phyloP scores from a whole-genome alignment of 2,329 filamentous ascomycete genomes.

The Aspergillus niger region DNA sequence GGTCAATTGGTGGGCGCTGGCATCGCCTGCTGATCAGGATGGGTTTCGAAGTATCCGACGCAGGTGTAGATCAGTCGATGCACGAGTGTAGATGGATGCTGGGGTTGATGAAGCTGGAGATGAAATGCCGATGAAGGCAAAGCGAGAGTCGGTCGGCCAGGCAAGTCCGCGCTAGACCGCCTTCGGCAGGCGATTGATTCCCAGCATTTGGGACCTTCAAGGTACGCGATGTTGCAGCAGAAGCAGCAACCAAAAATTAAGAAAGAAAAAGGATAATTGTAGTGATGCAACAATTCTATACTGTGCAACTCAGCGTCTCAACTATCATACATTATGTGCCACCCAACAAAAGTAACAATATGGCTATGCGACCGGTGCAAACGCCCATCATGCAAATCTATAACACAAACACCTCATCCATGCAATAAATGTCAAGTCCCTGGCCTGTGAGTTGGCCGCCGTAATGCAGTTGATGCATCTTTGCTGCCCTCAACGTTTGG shows the following conservation, averaged over 20 bases:
- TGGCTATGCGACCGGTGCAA: conserved; percentile 9
- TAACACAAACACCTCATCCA: conserved; percentile 6
- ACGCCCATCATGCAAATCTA: conserved; percentile 10
- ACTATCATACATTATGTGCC: conserved; percentile 3
- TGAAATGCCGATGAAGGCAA: neutral
- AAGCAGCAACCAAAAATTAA: neutral
- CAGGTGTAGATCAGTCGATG: neutral
- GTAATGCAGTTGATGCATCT: neutral
- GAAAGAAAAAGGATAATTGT: too few relatives aligned
- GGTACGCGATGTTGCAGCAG: neutral
- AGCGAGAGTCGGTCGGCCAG: neutral
- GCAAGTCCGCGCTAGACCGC: neutral
- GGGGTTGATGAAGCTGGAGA: neutral
- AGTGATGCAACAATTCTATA: neutral
- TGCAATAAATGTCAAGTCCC: conserved; percentile 8
- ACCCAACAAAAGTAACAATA: neutral
- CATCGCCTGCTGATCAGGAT: neutral
- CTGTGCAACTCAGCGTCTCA: neutral
- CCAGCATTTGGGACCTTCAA: too few relatives aligned
- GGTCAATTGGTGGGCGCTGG: neutral
- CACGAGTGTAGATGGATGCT: neutral
- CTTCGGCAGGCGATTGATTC: neutral
- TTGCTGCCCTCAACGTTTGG: conserved; percentile 2
- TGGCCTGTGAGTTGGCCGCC: neutral
- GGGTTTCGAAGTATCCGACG: neutral